Evolutionary conservation across 2,329 filamentous ascomycete species (phyloP).

Genomic region (Neonectria sp.): DNA sequence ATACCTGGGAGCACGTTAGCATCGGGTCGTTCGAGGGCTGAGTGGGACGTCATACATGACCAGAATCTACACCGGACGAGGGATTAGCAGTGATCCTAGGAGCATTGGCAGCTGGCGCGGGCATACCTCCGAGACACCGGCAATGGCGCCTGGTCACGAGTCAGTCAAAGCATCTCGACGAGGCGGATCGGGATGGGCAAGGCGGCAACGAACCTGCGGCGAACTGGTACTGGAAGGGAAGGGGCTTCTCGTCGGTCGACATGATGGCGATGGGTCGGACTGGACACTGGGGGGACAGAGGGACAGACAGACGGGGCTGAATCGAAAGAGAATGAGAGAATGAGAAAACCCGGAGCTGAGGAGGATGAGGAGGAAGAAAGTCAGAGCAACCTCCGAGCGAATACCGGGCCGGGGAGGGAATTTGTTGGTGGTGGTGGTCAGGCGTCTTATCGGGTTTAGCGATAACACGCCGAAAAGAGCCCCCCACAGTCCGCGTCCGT

Average conservation of each 20-base stretch:
- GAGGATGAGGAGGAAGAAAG: slow-evolving; percentile 23
- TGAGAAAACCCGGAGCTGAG: slow-evolving; percentile 7
- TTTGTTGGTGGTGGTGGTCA: slow-evolving; percentile 46
- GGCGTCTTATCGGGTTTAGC: slow-evolving; percentile 46
- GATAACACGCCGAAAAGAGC: slow-evolving; percentile 38
- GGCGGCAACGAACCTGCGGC: slow-evolving; percentile 78
- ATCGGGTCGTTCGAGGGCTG: neutral
- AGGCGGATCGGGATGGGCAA: slow-evolving; percentile 25
- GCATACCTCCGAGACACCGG: slow-evolving; percentile 95
- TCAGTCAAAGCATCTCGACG: slow-evolving; percentile 38
- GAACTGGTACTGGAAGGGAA: slow-evolving; percentile 96
- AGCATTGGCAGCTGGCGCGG: slow-evolving; percentile 37
- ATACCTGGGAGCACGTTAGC: slow-evolving; percentile 76
- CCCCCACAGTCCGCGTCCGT: slow-evolving; percentile 9
- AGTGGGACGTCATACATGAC: slow-evolving; percentile 76
- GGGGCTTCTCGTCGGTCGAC: slow-evolving; percentile 74
- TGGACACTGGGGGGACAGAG: slow-evolving; percentile 24
- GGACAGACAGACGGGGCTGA: slow-evolving; percentile 20
- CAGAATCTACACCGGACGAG: slow-evolving; percentile 75
- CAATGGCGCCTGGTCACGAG: slow-evolving; percentile 79
- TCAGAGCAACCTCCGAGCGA: slow-evolving; percentile 40
- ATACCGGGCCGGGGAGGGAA: slow-evolving; percentile 50
- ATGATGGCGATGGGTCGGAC: slow-evolving; percentile 38
- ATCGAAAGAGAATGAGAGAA: slow-evolving; percentile 29
- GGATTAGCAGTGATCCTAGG: slow-evolving; percentile 34